These are phyloP conservation scores for Fusarium palustre DNA, from an alignment of 2,329 filamentous ascomycete species.

Conservation along the genomic window DNA sequence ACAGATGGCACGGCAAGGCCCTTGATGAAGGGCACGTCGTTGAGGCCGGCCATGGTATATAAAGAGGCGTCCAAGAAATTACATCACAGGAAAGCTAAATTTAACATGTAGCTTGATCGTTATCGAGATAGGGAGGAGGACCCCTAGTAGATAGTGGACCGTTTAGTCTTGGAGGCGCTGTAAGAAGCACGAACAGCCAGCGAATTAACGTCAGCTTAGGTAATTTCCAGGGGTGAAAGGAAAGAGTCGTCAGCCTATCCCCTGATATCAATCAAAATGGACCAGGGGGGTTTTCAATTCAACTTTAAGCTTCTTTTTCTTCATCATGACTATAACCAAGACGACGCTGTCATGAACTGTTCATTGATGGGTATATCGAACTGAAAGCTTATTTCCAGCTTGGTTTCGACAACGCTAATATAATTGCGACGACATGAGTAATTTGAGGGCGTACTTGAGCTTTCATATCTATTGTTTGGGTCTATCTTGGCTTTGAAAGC, in stretches of 20 bases:
- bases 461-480: constrained; percentile 23
- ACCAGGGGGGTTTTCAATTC: constrained; percentile 19
- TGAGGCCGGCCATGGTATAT: constrained; percentile 56
- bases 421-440: constrained; percentile 33
- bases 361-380: neutral
- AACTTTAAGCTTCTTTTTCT: constrained; percentile 7
- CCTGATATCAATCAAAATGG: constrained; percentile 30
- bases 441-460: constrained; percentile 8
- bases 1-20: constrained; percentile 76
- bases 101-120: constrained; percentile 4
- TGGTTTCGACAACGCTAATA: neutral
- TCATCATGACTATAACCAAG: constrained; percentile 33
- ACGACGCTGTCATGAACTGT: neutral
- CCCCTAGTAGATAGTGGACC: constrained; percentile 17
- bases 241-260: constrained; percentile 33
- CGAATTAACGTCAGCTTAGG: constrained; percentile 29
- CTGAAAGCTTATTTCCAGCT: constrained; percentile 5
- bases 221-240: constrained; percentile 31
- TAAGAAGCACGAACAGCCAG: constrained; percentile 1
- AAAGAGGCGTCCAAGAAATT: constrained; percentile 8
- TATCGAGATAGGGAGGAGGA: constrained; percentile 10
- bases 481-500: constrained; percentile 20
- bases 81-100: constrained; percentile 25
- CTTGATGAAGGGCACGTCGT: constrained; percentile 59
- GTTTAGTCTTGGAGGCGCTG: constrained; percentile 9